Evolutionary conservation across 2,329 filamentous ascomycete species (phyloP).

Genomic region (Botrytis paeoniae): DNA sequence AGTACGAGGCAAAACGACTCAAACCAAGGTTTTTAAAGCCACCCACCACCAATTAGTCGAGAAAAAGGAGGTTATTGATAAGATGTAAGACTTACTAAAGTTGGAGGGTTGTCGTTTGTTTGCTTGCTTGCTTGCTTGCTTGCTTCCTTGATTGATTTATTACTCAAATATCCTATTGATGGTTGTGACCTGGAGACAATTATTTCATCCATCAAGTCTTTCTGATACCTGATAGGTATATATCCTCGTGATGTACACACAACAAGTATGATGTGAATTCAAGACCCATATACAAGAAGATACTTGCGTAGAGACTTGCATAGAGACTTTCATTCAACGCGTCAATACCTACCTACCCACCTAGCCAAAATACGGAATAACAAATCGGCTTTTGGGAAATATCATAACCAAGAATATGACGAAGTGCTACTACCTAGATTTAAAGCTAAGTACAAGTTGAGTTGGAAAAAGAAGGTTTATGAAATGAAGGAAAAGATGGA

Average conservation of each 20-base stretch:
- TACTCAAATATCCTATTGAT: background rate
- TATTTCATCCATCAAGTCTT: background rate
- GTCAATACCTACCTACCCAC: background rate
- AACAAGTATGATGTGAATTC: background rate
- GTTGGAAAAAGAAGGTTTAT: background rate
- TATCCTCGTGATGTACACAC: background rate
- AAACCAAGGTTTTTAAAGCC: background rate
- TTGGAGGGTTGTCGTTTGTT: background rate
- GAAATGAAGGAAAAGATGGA: background rate
- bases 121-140: background rate
- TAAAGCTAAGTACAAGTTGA: background rate
- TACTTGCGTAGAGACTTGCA: background rate
- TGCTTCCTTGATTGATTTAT: background rate
- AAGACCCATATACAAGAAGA: background rate
- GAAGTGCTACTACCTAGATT: background rate
- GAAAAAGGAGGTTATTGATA: slow-evolving; percentile 5
- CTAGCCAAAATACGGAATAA: background rate
- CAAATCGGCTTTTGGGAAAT: background rate
- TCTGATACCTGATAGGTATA: background rate
- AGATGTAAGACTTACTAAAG: background rate
- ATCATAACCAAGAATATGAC: slow-evolving; percentile 4
- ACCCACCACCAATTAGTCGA: background rate
- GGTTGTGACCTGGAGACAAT: background rate
- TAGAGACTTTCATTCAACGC: background rate
- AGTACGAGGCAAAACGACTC: background rate